phyloP scores from a whole-genome alignment of 306 rosid species.

The Rosa chinensis region DNA sequence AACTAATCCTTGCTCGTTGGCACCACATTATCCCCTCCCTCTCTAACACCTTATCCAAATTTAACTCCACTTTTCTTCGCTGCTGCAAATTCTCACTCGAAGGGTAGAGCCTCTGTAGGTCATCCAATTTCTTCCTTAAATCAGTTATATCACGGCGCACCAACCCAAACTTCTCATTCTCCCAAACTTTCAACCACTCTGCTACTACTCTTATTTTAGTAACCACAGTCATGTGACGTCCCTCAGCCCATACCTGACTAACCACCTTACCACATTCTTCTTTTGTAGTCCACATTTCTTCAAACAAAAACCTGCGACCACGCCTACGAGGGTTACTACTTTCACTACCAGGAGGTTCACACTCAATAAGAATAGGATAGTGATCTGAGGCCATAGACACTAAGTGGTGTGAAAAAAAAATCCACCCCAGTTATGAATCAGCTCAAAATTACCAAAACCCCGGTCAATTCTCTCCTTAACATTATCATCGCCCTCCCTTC shows the following conservation, averaged over 20 bases:
- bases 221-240: too few species aligned
- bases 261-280: neutral
- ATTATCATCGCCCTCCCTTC: neutral
- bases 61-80: too few species aligned
- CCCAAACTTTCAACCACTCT: too few species aligned
- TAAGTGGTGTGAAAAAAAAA: too few species aligned
- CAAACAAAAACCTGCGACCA: neutral
- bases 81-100: too few species aligned
- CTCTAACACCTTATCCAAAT: neutral
- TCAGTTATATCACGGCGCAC: too few species aligned
- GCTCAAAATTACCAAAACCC: neutral
- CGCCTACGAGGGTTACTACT: too few species aligned
- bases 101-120: too few species aligned
- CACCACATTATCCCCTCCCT: neutral
- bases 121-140: too few species aligned
- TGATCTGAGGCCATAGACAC: neutral
- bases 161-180: neutral
- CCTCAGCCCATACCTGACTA: too few species aligned
- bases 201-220: too few species aligned
- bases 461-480: neutral
- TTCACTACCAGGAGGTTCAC: neutral
- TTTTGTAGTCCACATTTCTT: neutral
- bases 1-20: neutral
- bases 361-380: neutral
- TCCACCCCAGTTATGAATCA: too few species aligned